Evolutionary conservation across 1,284 basidiomycete species (phyloP).

Genomic region (Sanghuangporus sanghuang): DNA sequence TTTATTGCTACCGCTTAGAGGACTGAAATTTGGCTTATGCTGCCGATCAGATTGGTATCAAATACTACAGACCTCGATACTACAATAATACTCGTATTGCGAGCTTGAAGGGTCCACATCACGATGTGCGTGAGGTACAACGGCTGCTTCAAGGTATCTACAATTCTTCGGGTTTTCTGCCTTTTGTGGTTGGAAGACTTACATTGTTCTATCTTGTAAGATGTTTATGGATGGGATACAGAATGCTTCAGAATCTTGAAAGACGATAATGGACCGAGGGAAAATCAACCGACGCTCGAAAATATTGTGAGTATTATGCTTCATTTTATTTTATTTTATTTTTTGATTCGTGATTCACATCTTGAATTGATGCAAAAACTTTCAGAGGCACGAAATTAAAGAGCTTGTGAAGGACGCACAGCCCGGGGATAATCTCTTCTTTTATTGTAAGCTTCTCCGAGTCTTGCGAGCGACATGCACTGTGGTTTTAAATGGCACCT

Average conservation of each 20-base stretch:
- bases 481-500: background rate
- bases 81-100: background rate
- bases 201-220: background rate
- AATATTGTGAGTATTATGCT: constrained; percentile 13
- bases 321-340: background rate
- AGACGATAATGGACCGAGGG: constrained; percentile 6
- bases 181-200: background rate
- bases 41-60: constrained; percentile 9
- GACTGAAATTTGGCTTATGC: background rate
- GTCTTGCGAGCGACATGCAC: background rate
- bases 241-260: constrained; percentile 18
- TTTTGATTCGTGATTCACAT: background rate
- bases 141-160: constrained; percentile 13
- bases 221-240: constrained; percentile 7
- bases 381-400: constrained; percentile 12
- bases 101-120: constrained; percentile 15
- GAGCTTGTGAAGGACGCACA: constrained; percentile 13
- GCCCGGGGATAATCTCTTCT: constrained; percentile 18
- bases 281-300: constrained; percentile 15
- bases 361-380: background rate
- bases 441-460: constrained; percentile 11
- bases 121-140: constrained; percentile 17
- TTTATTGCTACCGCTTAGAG: background rate
- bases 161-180: background rate
- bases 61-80: background rate